A percentile compares a stretch with the other conserved stretches of the same genome.
Conservation (phyloP, 306 rosid genomes). For the Trifolium fragiferum region DNA sequence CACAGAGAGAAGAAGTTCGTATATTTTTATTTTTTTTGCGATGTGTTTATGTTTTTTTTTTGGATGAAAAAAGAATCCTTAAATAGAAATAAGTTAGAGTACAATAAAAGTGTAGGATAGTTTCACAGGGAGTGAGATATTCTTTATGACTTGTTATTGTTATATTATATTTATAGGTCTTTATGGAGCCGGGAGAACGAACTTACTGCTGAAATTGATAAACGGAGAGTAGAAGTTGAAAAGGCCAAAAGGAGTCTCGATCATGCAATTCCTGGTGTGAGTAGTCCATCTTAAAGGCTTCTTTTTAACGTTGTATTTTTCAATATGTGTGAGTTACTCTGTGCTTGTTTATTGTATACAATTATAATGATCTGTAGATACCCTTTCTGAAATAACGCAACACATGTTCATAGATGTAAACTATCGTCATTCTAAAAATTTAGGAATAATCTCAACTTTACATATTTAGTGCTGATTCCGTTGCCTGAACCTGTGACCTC, state of each 20-base stretch:
- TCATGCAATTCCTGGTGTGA: slow-evolving; percentile 98
- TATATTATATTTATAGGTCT: slow-evolving; percentile 60
- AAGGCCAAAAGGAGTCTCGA: slow-evolving; percentile 97
- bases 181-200: slow-evolving; percentile 79
- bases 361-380: neutral
- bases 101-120: too few relatives aligned
- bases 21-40: slow-evolving; percentile 9
- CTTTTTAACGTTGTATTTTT: slow-evolving; percentile 41
- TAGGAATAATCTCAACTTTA: neutral
- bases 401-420: neutral
- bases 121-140: neutral
- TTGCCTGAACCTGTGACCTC: neutral
- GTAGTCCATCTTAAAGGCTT: slow-evolving; percentile 50
- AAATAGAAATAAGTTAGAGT: too few relatives aligned
- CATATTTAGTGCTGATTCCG: too few relatives aligned
- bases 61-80: neutral
- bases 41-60: neutral
- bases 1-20: slow-evolving; percentile 84
- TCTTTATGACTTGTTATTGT: slow-evolving; percentile 31
- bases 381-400: slow-evolving; percentile 1
- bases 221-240: slow-evolving; percentile 84
- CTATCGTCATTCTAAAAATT: neutral
- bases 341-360: slow-evolving; percentile 23
- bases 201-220: slow-evolving; percentile 87
- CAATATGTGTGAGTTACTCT: slow-evolving; percentile 1